Base-by-base conservation (phyloP, 352 stramenopile species). In the Globisporangium paroecandrum region DNA sequence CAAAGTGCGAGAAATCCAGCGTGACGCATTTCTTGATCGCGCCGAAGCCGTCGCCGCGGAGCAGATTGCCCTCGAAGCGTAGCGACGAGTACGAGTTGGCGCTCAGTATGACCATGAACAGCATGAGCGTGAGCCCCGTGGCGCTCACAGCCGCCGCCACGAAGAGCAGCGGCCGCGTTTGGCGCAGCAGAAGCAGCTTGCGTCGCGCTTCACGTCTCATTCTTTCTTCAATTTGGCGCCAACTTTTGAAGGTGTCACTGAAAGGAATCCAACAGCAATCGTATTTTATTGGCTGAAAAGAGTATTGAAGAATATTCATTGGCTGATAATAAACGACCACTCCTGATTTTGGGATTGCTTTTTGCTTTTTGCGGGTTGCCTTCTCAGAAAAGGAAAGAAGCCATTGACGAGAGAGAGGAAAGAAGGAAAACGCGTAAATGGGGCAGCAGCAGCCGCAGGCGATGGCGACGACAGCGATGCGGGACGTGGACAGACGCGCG, bases 1-100 rank as follows among this genome's bases (percentile, higher is more conserved):
- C 77, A 24, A 79, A 78, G 63, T 85, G 77, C 27, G 70, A 74
- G 65, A 36, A 46, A 27, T 82, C 70, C n/a, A 79, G 64, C 7
- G 74, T 64, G 41, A 79, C 68, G 36, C 77, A 84, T 1, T 43
- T 22, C 24, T 43, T 68, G 41, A 62, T 10, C 8, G n/a, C 57
- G 20, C 57, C n/a, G 34, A 62, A 22, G 22, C 56, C 34, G n/a
- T 51, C 38, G 38, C 38, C 38, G 38, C 38, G 32, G 10, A 62
- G 51, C 24, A 34, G n/a, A 18, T n/a, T 58, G 13, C 53, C 25
- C 7, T 58, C 32, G 36, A 49, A 49, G 57, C 29, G 57, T 22
- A 62, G 57, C 32, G 57, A 62, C 57, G 53, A 29, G 24, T 36
- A 36, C 53, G 53, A 58, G 53, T 47, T 47, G 13, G 8, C 25